These are phyloP conservation scores for Fomitopsis betulina DNA, from an alignment of 1,284 basidiomycete genomes.

Conservation along the genomic window DNA sequence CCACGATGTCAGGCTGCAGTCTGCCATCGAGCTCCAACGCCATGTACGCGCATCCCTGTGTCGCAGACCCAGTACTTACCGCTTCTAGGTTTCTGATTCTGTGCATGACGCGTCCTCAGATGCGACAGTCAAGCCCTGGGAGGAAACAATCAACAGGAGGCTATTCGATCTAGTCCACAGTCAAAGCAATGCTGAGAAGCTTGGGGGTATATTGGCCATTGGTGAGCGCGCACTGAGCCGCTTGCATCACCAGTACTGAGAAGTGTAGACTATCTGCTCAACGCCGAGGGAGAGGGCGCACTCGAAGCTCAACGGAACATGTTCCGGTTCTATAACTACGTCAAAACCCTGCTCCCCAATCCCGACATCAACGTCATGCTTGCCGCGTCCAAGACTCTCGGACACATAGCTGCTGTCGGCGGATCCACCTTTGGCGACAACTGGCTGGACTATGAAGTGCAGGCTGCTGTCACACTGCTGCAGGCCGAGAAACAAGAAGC, in stretches of 20 bases:
- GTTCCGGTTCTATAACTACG: conserved; percentile 89
- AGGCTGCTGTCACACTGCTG: conserved; percentile 75
- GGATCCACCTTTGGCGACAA: conserved; percentile 80
- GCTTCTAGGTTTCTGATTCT: conserved; percentile 56
- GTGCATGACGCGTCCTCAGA: conserved; percentile 77
- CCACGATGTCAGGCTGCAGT: conserved; percentile 55
- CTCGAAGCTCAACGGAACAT: conserved; percentile 74
- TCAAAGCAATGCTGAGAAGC: conserved; percentile 67
- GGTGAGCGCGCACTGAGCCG: conserved; percentile 39
- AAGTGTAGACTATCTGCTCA: conserved; percentile 60
- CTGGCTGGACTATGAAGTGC: conserved; percentile 85
- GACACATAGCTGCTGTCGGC: conserved; percentile 77
- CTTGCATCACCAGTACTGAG: conserved; percentile 6
- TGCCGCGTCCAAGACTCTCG: conserved; percentile 81
- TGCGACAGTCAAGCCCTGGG: conserved; percentile 74
- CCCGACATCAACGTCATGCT: conserved; percentile 86
- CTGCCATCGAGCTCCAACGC: conserved; percentile 63
- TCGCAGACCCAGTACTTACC: not conserved
- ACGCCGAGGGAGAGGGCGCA: conserved; percentile 68
- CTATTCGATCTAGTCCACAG: conserved; percentile 84
- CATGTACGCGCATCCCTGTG: conserved; percentile 44
- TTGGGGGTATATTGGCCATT: conserved; percentile 82
- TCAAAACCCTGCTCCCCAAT: conserved; percentile 81
- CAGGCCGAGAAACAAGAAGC: conserved; percentile 74
- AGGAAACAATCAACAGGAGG: conserved; percentile 73